These are phyloP conservation scores for Hypoxylon rubiginosum DNA, from an alignment of 2,329 filamentous ascomycete species.

Conservation along the genomic window DNA sequence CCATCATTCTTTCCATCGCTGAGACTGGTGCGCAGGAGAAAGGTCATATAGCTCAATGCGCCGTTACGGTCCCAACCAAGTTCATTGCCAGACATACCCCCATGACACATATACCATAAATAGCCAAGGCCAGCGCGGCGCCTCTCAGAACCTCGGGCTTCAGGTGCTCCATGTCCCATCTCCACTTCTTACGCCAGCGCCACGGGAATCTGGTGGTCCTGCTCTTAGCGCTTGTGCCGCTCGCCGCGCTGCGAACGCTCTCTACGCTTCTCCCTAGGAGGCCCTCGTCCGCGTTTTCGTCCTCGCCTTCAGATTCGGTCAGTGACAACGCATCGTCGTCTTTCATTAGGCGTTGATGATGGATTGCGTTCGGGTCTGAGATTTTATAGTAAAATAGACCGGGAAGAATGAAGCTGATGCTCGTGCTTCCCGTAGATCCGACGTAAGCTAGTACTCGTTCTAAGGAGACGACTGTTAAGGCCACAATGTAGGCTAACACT, in stretches of 20 bases:
- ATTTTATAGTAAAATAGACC: constrained; percentile 99
- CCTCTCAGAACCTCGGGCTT: constrained; percentile 76
- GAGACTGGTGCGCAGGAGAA: neutral
- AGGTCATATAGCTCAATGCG: constrained; percentile 61
- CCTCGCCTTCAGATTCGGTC: constrained; percentile 56
- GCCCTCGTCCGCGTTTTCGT: constrained; percentile 49
- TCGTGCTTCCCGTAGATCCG: constrained; percentile 92
- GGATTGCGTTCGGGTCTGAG: constrained; percentile 85
- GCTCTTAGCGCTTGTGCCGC: constrained; percentile 52
- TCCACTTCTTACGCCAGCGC: constrained; percentile 69
- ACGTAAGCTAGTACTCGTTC: constrained; percentile 96
- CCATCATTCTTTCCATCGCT: neutral
- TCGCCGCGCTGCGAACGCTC: constrained; percentile 60
- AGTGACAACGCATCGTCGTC: constrained; percentile 84
- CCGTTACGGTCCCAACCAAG: constrained; percentile 76
- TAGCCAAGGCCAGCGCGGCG: constrained; percentile 78
- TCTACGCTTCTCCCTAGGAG: constrained; percentile 61
- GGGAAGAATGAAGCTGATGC: constrained; percentile 96
- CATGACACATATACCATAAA: constrained; percentile 93
- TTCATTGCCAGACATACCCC: constrained; percentile 88
- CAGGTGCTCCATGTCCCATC: constrained; percentile 73
- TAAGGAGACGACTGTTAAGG: constrained; percentile 90
- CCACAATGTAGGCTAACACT: constrained; percentile 85
- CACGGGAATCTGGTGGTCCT: constrained; percentile 56
- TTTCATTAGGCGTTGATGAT: constrained; percentile 88